Evolutionary conservation across 805 yeast species (phyloP), one percentile per base, ranked within the genome.

Genomic region (Dipodascus geniculatus): DNA sequence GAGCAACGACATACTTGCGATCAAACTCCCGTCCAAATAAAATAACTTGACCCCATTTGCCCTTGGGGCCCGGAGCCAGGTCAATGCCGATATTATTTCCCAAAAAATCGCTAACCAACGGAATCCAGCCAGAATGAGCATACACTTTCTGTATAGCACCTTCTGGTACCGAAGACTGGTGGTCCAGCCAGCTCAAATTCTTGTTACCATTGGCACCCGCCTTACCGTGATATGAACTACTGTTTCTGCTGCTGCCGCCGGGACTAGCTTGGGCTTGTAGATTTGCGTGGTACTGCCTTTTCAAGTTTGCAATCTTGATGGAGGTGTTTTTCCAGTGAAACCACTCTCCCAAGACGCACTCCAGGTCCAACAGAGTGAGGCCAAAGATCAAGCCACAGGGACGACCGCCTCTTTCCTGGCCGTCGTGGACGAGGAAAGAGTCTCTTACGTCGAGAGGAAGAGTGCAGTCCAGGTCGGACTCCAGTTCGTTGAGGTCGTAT

Each of bases 1-100:
- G 79, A 20, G 97, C 95, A 53, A 93, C 74, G 42, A 86, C 90
- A 68, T 79, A 88, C 66, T 91, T 91, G 38, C 85, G 81, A 71
- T 91, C 98, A 65, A 82, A 91, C 59, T 91, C 98, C 64, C 97
- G 82, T 42, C 99, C 99, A 68, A 87, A 91, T 53, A 90, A 65
- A 57, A 91, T 91, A 17, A 93, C 84, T 71, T 91, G 99, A 42
- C 98, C 99, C 78, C 85, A 81, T 55, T 73, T 75, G 48, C 96
- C 96, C 24, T 71, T 71, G 9, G 82, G 77, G 6, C 88, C 96
- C 0, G 93, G 91, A 1, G 87, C 82, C 56, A 91, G 74, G 70
- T 91, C 99, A n/a, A 93, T 73, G 52, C 89, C 99, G 58, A 91
- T 82, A 67, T 89, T 90, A 71, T 91, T 91, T 49, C 99, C 99